Evolutionary conservation across 2,329 filamentous ascomycete species (phyloP).

Genomic region (Penicillium sp.): DNA sequence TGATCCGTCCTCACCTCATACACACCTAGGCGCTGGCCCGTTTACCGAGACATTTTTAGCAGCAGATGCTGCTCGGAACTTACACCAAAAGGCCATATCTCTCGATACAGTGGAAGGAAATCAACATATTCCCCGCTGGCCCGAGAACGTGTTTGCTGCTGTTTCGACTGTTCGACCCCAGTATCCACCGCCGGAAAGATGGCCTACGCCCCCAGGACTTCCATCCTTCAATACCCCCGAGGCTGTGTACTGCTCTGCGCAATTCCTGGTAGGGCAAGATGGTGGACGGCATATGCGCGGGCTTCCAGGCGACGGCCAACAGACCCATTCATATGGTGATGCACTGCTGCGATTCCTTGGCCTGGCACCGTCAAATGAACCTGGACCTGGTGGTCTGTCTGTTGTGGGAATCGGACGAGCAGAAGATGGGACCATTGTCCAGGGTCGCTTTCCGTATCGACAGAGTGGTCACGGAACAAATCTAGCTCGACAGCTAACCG

Average conservation of each 20-base stretch:
- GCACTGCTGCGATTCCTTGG: conserved; percentile 31
- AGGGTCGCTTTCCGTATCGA: conserved; percentile 38
- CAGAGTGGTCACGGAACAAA: conserved; percentile 41
- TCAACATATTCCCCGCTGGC: conserved; percentile 17
- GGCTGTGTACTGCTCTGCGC: conserved; percentile 32
- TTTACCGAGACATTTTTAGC: background rate
- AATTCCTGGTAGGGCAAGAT: conserved; percentile 17
- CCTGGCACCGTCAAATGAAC: conserved; percentile 15
- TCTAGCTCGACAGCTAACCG: conserved; percentile 24
- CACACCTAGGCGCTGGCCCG: background rate
- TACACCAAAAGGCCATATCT: conserved; percentile 23
- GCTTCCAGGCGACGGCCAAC: background rate
- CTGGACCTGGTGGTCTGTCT: conserved; percentile 11
- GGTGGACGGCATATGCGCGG: conserved; percentile 3
- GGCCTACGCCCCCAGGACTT: conserved; percentile 42
- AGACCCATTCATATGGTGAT: conserved; percentile 21
- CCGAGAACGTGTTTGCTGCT: conserved; percentile 23
- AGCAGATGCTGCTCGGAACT: background rate
- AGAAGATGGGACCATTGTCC: conserved; percentile 39
- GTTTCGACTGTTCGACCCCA: conserved; percentile 30
- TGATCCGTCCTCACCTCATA: conserved; percentile 6
- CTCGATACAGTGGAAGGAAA: conserved; percentile 22
- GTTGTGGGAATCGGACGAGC: conserved; percentile 32
- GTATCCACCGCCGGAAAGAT: conserved; percentile 36
- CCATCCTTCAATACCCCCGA: conserved; percentile 42